These are phyloP conservation scores for Leucogyrophana mollusca DNA, from an alignment of 768 basidiomycete species.

Conservation along the genomic window DNA sequence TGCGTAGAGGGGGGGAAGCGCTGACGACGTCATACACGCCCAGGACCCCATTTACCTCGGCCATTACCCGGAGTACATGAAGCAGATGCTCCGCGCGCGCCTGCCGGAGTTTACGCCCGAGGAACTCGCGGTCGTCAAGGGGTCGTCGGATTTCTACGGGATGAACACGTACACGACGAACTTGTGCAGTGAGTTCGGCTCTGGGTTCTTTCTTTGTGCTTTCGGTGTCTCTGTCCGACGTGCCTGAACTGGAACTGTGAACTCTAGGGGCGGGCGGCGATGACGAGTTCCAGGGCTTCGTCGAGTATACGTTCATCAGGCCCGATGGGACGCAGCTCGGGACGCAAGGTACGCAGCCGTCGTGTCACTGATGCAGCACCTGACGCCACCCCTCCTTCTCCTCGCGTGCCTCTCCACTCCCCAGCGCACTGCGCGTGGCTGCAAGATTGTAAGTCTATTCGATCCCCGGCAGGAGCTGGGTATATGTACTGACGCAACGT, in stretches of 20 bases:
- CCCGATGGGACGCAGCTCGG: conserved; percentile 66
- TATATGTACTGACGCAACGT: background rate
- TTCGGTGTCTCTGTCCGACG: background rate
- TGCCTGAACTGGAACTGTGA: background rate
- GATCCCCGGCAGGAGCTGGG: background rate
- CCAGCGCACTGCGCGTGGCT: conserved; percentile 66
- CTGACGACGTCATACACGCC: conserved; percentile 10
- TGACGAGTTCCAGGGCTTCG: conserved; percentile 62
- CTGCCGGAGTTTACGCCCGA: conserved; percentile 57
- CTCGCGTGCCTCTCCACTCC: too few relatives aligned
- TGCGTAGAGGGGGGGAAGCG: too few relatives aligned
- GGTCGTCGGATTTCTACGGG: conserved; percentile 70
- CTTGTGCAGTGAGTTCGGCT: conserved; percentile 49
- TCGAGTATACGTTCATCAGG: conserved; percentile 60
- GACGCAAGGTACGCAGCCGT: conserved; percentile 55
- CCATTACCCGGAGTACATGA: conserved; percentile 60
- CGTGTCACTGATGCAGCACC: too few relatives aligned
- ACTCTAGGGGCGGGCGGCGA: conserved; percentile 52
- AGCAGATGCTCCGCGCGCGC: conserved; percentile 54
- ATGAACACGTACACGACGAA: conserved; percentile 75
- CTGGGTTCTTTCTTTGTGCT: background rate
- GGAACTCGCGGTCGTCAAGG: conserved; percentile 55
- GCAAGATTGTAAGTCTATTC: conserved; percentile 52
- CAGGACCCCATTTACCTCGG: conserved; percentile 74
- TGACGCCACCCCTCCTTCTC: too few relatives aligned